Percentiles rank a stretch among this genome's conserved stretches.
phyloP scores from a whole-genome alignment of 1,139 yeast species.

The Pichia sp. region DNA sequence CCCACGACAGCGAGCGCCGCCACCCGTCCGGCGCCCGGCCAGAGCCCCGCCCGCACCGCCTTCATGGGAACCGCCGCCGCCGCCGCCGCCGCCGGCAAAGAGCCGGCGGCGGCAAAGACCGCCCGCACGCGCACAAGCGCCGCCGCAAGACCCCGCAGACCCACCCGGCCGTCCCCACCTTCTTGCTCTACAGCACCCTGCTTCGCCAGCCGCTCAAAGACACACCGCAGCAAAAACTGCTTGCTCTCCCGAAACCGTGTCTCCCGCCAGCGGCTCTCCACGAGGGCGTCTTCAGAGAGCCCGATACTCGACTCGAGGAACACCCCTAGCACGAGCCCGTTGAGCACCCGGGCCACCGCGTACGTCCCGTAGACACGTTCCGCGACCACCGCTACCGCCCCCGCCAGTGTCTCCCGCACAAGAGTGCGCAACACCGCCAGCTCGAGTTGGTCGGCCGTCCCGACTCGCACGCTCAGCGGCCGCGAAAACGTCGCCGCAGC shows the following conservation, averaged over 20 bases:
- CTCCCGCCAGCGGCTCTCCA: constrained; percentile 1
- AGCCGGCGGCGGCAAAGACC: too few relatives aligned
- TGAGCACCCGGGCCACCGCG: constrained; percentile 1
- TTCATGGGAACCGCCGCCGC: not conserved
- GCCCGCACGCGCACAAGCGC: not conserved
- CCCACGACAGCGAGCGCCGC: constrained; percentile 1
- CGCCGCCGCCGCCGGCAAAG: not conserved
- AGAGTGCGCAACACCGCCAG: not conserved
- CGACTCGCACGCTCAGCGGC: not conserved
- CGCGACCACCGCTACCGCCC: not conserved
- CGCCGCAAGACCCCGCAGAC: not conserved
- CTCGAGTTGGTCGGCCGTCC: not conserved
- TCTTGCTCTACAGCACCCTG: not conserved
- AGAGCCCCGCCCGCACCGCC: not conserved
- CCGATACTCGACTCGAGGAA: constrained; percentile 1
- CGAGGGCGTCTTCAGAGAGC: not conserved
- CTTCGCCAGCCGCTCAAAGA: not conserved
- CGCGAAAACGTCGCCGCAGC: not conserved
- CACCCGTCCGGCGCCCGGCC: constrained; percentile 1
- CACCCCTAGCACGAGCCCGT: constrained; percentile 1
- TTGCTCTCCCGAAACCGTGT: constrained; percentile 2
- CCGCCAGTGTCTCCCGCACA: not conserved
- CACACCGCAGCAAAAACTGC: not conserved
- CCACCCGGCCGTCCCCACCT: not conserved
- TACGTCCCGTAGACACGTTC: not conserved